Evolutionary conservation across 129 eudicot genomes (phyloP), one percentile per base, ranked within the genome.

Genomic region (Escallonia rubra): DNA sequence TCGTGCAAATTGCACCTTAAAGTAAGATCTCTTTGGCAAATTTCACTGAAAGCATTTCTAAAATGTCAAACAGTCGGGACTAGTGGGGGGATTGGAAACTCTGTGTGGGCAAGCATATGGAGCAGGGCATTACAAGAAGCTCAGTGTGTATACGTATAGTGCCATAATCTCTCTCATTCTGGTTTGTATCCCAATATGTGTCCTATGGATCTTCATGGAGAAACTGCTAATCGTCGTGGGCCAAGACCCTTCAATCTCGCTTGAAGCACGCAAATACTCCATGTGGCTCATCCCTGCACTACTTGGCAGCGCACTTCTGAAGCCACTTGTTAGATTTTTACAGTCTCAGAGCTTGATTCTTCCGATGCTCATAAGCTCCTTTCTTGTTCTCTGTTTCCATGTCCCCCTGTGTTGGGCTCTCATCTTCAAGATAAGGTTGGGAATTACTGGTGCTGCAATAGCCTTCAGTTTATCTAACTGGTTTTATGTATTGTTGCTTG

Each of bases 61-160:
- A 15, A 39, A n/a, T 41, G 41, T 15, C 47, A 50, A 68, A 69
- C 79, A 89, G 96, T 85, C 83, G 55, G 96, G 94, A 34, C 72
- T 89, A 74, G 91, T 81, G 59, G 79, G 94, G 66, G 96, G 86
- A 14, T 11, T 89, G 56, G 94, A 89, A 74, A 89, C 96, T 47
- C 80, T 89, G 54, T 86, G 87, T 67, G 96, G 96, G 49, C 96
- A 89, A 78, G 96, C 96, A 48, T 79, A 69, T 65, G 96, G 96
- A 65, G 96, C 96, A 64, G 66, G 74, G 59, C 90, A 89, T 66
- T 75, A 73, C 53, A 41, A 64, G 42, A 86, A 72, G 81, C 72
- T 89, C 34, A 88, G 94, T 15, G 61, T 68, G 16, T 83, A 79
- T 61, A 81, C 88, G 43, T 81, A 66, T 45, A 82, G 84, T 43